Percentiles rank a stretch among this genome's conserved stretches.
These are phyloP conservation scores for Penicillium alfredii DNA, from an alignment of 495 filamentous ascomycete genomes.

Conservation along the genomic window DNA sequence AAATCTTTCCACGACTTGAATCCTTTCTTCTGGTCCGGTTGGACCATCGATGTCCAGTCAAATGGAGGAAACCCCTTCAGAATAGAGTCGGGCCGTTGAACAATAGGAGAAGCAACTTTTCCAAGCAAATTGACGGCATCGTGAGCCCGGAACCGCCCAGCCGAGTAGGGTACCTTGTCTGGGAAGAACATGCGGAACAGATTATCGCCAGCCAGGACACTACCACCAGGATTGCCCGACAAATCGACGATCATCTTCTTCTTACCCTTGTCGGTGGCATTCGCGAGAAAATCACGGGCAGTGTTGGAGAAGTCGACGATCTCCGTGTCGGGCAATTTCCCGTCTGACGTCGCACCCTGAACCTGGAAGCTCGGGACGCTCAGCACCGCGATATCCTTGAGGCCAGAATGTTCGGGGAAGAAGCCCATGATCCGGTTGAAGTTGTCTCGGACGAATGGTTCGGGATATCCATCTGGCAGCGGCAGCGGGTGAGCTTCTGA, in stretches of 20 bases:
- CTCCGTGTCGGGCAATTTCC: too few species aligned
- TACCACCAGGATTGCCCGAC: not conserved
- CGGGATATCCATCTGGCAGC: slow-evolving; percentile 3
- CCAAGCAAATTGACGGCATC: not conserved
- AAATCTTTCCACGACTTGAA: too few species aligned
- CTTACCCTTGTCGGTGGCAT: not conserved
- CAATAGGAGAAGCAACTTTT: not conserved
- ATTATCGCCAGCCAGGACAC: not conserved
- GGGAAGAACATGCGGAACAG: not conserved
- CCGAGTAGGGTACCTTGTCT: not conserved
- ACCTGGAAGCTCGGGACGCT: slow-evolving; percentile 48
- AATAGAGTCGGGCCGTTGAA: too few species aligned
- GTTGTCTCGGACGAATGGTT: slow-evolving; percentile 4
- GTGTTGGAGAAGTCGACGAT: too few species aligned
- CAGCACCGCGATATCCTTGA: slow-evolving; percentile 39
- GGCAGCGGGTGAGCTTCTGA: not conserved
- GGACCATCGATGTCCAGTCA: too few species aligned
- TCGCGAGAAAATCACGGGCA: not conserved
- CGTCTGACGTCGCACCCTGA: too few species aligned
- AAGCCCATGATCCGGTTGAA: slow-evolving; percentile 31
- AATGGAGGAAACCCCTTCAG: too few species aligned
- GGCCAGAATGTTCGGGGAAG: slow-evolving; percentile 18
- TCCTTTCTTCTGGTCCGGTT: too few species aligned
- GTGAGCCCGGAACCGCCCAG: not conserved
- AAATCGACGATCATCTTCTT: not conserved